These are phyloP conservation scores for Neckera pumila DNA, from an alignment of 225 moss, liverwort and hornwort species.

Conservation along the genomic window DNA sequence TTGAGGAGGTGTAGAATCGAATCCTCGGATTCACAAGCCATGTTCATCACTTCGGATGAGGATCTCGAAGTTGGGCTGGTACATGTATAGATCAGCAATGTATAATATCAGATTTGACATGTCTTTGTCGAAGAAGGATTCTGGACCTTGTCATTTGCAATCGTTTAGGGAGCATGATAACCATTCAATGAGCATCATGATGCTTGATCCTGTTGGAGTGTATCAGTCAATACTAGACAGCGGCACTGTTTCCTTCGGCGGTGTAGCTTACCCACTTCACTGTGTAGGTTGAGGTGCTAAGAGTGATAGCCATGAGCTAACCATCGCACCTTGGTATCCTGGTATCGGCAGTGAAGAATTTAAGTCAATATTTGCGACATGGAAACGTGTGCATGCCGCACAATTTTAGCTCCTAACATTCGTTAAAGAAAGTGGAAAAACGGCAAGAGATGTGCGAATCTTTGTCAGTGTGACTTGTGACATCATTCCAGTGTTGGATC, in stretches of 20 bases:
- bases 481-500: background rate
- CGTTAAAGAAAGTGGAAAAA: background rate
- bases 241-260: background rate
- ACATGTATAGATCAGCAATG: background rate
- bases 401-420: background rate
- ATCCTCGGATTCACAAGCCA: background rate
- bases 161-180: background rate
- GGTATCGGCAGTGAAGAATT: background rate
- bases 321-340: background rate
- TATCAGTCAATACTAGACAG: background rate
- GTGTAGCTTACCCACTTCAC: background rate
- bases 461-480: background rate
- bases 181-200: constrained; percentile 5
- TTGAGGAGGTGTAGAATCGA: constrained; percentile 1
- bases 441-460: background rate
- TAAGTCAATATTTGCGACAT: background rate
- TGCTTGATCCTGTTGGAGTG: background rate
- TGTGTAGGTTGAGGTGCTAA: background rate
- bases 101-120: background rate
- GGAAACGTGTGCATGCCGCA: background rate
- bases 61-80: background rate
- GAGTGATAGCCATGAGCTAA: background rate
- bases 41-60: background rate
- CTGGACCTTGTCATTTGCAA: background rate
- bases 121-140: background rate